Conservation (phyloP, 805 yeast species). For the Teunomyces kruisii region DNA sequence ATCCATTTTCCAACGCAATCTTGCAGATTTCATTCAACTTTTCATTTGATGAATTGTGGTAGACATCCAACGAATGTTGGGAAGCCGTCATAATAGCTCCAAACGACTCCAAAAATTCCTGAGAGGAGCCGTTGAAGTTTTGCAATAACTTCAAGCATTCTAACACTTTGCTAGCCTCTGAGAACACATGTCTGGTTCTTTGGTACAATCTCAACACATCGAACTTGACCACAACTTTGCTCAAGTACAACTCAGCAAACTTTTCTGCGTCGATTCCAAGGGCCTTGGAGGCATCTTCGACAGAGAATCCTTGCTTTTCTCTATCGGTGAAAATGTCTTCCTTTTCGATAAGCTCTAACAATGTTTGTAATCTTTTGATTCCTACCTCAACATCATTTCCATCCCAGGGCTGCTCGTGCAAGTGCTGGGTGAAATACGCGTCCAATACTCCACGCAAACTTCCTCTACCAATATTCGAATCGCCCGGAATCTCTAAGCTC, state of each 20-base stretch:
- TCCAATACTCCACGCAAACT: slow-evolving; percentile 67
- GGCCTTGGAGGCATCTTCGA: slow-evolving; percentile 45
- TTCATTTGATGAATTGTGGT: slow-evolving; percentile 55
- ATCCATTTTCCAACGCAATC: slow-evolving; percentile 55
- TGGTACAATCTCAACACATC: slow-evolving; percentile 54
- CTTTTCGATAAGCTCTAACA: slow-evolving; percentile 45
- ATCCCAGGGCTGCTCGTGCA: slow-evolving; percentile 40
- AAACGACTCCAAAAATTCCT: slow-evolving; percentile 39
- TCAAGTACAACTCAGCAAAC: slow-evolving; percentile 45
- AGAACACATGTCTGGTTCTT: slow-evolving; percentile 62
- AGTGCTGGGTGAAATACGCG: slow-evolving; percentile 38
- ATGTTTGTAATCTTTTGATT: slow-evolving; percentile 34
- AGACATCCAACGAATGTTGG: slow-evolving; percentile 50
- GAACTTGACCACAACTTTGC: slow-evolving; percentile 56
- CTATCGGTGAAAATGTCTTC: slow-evolving; percentile 28
- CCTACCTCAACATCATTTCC: slow-evolving; percentile 46
- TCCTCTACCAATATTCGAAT: slow-evolving; percentile 55
- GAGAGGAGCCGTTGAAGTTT: slow-evolving; percentile 8
- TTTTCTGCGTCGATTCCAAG: slow-evolving; percentile 44
- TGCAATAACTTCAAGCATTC: slow-evolving; percentile 44
- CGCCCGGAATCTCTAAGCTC: slow-evolving; percentile 41
- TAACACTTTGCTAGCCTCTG: slow-evolving; percentile 60
- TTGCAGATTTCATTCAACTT: slow-evolving; percentile 53
- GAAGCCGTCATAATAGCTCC: slow-evolving; percentile 61
- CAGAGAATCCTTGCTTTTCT: slow-evolving; percentile 49